Base-by-base conservation (phyloP, 139 green algal genomes). In the Yamagishiella unicocca region DNA sequence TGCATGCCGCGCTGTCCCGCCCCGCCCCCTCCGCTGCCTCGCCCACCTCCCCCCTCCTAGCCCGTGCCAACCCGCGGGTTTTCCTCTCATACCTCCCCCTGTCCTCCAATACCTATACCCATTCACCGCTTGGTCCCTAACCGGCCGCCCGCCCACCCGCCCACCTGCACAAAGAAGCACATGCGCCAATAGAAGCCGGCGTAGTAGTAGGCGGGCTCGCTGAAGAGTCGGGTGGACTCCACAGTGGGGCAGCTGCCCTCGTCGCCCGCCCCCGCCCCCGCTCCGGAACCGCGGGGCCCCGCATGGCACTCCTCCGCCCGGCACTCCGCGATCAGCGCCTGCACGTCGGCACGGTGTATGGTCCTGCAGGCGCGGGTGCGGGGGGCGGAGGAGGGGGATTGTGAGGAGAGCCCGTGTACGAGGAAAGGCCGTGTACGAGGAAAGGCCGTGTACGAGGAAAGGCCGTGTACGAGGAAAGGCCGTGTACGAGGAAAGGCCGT, bases 131-230 rank as follows among this genome's bases (percentile, higher is more conserved):
- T n/a, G n/a, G n/a, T n/a, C n/a, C n/a, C n/a, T n/a, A n/a, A n/a
- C n/a, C n/a, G n/a, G n/a, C n/a, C n/a, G n/a, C n/a, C 6, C 50
- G 19, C 75, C 12, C 50, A 33, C 5, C 24, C 46, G 12, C 50
- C 33, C 75, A 70, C 75, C 75, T 83, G 75, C 4, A 83, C 75
- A 24, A 83, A 83, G 75, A 83, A 83, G 50, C 50, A 67, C 75
- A 83, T 83, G 14, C 53, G 29, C 75, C 75, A 83, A 22, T 70
- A 83, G 46, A 83, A 83, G 5, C 75, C 75, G 2, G 31, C 75
- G n/a, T 70, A 68, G 75, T 83, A 83, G 37, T 70, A 70, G 22
- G 35, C 75, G 1, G 75, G 75, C 50, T 68, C 75, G 27, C 38
- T 64, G 50, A 83, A 83, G 24, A 83, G 46, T 1, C 75, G 75